Evolutionary conservation across 148 eudicot species (phyloP).

Genomic region (Rhododendron kiyosumense): DNA sequence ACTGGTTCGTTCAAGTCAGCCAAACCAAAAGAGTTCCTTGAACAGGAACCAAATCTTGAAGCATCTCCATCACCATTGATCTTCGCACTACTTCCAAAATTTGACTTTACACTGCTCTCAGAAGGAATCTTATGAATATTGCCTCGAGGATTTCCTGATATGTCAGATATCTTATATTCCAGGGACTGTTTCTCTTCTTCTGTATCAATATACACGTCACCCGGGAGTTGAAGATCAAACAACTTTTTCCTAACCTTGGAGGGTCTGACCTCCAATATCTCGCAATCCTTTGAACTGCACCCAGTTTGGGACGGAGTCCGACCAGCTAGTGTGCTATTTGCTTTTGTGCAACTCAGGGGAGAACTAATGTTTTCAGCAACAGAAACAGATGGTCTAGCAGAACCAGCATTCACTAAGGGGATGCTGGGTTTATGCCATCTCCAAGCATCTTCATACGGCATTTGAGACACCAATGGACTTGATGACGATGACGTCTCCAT

Average conservation of each 20-base stretch:
- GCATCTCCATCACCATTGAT: constrained; percentile 21
- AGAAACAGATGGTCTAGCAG: constrained; percentile 25
- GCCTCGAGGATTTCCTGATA: constrained; percentile 11
- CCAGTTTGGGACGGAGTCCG: constrained; percentile 30
- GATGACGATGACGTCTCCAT: constrained; percentile 62
- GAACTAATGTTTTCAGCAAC: constrained; percentile 31
- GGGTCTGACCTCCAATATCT: constrained; percentile 46
- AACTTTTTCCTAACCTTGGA: constrained; percentile 45
- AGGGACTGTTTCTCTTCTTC: constrained; percentile 47
- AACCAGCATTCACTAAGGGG: constrained; percentile 28
- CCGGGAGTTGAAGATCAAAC: constrained; percentile 69
- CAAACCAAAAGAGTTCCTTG: constrained; percentile 40
- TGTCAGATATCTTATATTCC: constrained; percentile 20
- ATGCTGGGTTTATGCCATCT: constrained; percentile 41
- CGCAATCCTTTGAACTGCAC: constrained; percentile 33
- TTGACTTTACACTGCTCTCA: constrained; percentile 19
- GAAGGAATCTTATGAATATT: constrained; percentile 19
- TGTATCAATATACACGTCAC: constrained; percentile 49
- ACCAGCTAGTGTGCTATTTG: constrained; percentile 30
- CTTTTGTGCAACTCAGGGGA: constrained; percentile 36
- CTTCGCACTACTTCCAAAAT: constrained; percentile 21
- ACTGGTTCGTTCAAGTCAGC: constrained; percentile 81
- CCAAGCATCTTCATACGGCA: constrained; percentile 36
- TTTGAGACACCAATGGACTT: constrained; percentile 36
- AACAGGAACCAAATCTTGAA: constrained; percentile 25